Conservation (phyloP, 495 filamentous ascomycete species). For the Hypoxylon perforatum region DNA sequence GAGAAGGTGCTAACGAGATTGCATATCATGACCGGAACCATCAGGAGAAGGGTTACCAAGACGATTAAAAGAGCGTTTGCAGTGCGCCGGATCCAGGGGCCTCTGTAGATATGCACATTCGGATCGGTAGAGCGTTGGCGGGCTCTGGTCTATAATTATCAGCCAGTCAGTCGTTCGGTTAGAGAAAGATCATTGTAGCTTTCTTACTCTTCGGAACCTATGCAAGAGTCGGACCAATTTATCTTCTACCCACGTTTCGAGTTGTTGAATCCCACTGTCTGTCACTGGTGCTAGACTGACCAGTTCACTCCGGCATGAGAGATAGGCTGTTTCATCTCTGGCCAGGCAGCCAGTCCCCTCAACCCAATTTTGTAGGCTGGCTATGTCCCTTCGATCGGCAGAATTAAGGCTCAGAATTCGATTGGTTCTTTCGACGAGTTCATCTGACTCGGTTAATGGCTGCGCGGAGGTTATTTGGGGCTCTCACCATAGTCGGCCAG, state of each 20-base stretch:
- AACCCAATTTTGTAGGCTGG: slow-evolving; percentile 48
- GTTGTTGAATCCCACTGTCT: slow-evolving; percentile 37
- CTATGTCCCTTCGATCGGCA: slow-evolving; percentile 30
- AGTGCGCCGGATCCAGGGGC: slow-evolving; percentile 32
- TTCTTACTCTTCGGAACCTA: slow-evolving; percentile 43
- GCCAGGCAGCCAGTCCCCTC: slow-evolving; percentile 38
- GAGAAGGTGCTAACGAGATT: slow-evolving; percentile 32
- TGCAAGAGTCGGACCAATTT: slow-evolving; percentile 36
- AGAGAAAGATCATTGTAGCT: too few relatives aligned
- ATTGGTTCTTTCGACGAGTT: slow-evolving; percentile 31
- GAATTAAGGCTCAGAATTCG: slow-evolving; percentile 19
- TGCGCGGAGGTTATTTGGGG: too few relatives aligned
- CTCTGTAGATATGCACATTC: slow-evolving; percentile 44
- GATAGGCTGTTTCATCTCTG: slow-evolving; percentile 46
- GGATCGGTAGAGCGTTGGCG: too few relatives aligned
- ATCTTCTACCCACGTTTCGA: slow-evolving; percentile 47
- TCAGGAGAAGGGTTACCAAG: slow-evolving; percentile 45
- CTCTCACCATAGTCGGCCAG: slow-evolving; percentile 45
- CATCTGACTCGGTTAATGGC: too few relatives aligned
- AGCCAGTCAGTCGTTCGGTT: too few relatives aligned
- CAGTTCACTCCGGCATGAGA: slow-evolving; percentile 37
- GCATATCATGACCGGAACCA: slow-evolving; percentile 47
- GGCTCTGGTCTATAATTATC: too few relatives aligned
- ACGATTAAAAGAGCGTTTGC: slow-evolving; percentile 40
- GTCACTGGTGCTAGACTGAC: slow-evolving; percentile 29